phyloP scores from a whole-genome alignment of 2,329 filamentous ascomycete genomes.

The Xylariales sp. region DNA sequence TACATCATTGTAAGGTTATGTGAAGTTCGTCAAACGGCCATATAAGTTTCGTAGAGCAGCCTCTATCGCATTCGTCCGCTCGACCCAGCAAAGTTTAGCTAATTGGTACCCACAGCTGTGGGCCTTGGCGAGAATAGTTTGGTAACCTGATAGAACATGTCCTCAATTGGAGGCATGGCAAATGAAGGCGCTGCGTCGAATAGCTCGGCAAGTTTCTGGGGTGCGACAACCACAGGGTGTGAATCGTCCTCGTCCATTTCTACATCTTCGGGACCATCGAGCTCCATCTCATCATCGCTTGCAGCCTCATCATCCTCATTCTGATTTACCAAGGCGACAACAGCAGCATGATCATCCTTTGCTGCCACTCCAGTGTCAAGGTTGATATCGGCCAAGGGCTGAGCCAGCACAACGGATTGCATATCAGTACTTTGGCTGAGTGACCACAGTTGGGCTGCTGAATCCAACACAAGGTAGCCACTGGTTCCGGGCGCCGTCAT shows the following conservation, averaged over 20 bases:
- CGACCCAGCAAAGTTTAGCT: no score
- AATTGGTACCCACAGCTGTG: slow-evolving; percentile 23
- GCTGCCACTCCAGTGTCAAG: slow-evolving; percentile 32
- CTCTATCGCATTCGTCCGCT: no score
- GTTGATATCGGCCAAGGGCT: slow-evolving; percentile 50
- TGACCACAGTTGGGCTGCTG: slow-evolving; percentile 67
- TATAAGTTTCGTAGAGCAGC: no score
- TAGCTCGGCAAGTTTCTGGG: slow-evolving; percentile 64
- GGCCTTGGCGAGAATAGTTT: slow-evolving; percentile 58
- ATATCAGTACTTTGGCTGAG: slow-evolving; percentile 56
- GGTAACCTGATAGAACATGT: slow-evolving; percentile 71
- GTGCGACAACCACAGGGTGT: slow-evolving; percentile 57
- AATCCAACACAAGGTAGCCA: slow-evolving; percentile 73
- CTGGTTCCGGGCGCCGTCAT: slow-evolving; percentile 59
- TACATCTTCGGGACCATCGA: slow-evolving; percentile 40
- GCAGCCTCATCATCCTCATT: slow-evolving; percentile 34
- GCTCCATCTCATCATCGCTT: slow-evolving; percentile 39
- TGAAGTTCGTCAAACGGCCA: no score
- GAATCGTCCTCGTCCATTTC: slow-evolving; percentile 45
- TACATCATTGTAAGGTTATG: no score
- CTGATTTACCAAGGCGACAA: slow-evolving; percentile 26
- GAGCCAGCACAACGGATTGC: slow-evolving; percentile 45
- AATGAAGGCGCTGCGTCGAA: slow-evolving; percentile 68
- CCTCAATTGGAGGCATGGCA: slow-evolving; percentile 66
- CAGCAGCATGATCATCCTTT: slow-evolving; percentile 20